These are phyloP conservation scores for Staphylotrichum longicolle DNA, from an alignment of 495 filamentous ascomycete genomes.

Conservation along the genomic window DNA sequence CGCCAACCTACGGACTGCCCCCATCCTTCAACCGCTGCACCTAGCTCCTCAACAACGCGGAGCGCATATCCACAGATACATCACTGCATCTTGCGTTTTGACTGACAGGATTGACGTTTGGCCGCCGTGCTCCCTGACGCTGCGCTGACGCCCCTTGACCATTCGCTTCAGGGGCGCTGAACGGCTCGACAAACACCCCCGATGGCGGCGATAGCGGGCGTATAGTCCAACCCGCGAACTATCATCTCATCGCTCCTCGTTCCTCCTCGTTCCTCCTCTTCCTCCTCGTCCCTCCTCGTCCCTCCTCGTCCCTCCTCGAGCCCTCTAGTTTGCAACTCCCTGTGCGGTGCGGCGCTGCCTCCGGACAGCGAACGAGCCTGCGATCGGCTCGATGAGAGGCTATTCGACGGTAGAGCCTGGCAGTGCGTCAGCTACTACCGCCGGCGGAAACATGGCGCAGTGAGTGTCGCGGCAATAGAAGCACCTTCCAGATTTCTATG, in stretches of 20 bases:
- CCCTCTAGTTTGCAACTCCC: too few relatives aligned
- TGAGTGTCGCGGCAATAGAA: conserved; percentile 17
- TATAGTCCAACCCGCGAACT: conserved; percentile 10
- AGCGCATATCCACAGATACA: too few relatives aligned
- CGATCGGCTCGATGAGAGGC: conserved; percentile 38
- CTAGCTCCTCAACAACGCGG: too few relatives aligned
- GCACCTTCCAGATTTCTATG: background rate
- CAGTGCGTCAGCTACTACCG: conserved; percentile 27
- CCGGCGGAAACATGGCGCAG: conserved; percentile 43
- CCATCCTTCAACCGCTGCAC: too few relatives aligned
- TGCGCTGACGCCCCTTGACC: background rate
- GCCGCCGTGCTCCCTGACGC: background rate
- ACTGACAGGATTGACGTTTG: background rate
- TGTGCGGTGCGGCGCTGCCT: too few relatives aligned
- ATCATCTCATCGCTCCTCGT: background rate
- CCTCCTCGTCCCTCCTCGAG: too few relatives aligned
- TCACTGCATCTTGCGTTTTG: too few relatives aligned
- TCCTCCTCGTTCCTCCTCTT: too few relatives aligned
- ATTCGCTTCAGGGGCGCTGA: conserved; percentile 7
- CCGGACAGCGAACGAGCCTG: background rate
- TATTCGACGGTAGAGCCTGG: conserved; percentile 45
- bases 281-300: background rate
- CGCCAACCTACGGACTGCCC: too few relatives aligned
- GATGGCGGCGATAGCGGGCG: conserved; percentile 10
- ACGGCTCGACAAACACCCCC: background rate